Evolutionary conservation across 2,329 filamentous ascomycete species (phyloP).

Genomic region (Aspergillus chevalieri): DNA sequence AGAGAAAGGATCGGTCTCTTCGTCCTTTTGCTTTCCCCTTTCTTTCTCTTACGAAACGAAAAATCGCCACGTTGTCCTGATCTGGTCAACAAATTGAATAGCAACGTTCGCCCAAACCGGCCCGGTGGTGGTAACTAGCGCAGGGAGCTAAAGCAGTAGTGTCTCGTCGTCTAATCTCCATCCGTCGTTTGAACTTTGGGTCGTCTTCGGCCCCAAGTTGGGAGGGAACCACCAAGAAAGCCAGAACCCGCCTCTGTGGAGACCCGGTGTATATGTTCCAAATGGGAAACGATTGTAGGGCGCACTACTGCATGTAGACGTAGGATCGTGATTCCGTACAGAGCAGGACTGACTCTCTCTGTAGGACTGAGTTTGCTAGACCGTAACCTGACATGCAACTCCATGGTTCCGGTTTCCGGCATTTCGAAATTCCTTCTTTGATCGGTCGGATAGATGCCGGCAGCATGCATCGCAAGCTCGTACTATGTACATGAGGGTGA

Average conservation of each 20-base stretch:
- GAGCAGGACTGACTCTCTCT: neutral
- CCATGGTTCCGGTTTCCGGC: neutral
- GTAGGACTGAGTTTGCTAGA: neutral
- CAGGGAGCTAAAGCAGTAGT: neutral
- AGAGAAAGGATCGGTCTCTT: neutral
- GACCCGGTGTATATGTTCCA: neutral
- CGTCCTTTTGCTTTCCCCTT: neutral
- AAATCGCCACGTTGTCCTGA: neutral
- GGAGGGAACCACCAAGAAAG: neutral
- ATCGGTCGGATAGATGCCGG: too few species aligned
- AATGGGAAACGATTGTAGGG: neutral
- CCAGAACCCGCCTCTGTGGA: neutral
- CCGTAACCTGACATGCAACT: neutral
- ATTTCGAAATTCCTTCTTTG: too few species aligned
- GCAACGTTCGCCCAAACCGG: neutral
- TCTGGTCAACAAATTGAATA: neutral
- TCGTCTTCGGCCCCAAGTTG: neutral
- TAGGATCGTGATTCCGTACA: neutral
- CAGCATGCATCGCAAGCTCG: too few species aligned
- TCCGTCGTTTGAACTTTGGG: neutral
- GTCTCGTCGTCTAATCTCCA: neutral
- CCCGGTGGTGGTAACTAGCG: neutral
- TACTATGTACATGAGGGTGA: too few species aligned
- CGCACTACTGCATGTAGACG: neutral
- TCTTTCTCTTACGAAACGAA: constrained; percentile 4